Conservation (phyloP, 345 rosid genomes). For the Eutrema heterophyllum region DNA sequence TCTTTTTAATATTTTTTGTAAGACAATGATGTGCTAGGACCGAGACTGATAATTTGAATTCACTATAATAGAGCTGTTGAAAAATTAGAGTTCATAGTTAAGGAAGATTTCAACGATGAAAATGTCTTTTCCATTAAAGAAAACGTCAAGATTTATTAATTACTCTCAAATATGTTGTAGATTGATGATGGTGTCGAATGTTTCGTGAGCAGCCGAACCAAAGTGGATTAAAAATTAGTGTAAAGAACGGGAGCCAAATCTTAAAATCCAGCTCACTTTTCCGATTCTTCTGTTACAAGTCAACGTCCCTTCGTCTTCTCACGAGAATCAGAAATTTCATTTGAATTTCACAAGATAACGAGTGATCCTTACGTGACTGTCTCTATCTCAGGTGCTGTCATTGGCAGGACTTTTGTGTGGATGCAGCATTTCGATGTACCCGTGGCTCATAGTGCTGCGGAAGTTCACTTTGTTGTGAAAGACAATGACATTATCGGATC, state of each 20-base stretch:
- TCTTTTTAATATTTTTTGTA: neutral
- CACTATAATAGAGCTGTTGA: neutral
- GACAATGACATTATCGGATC: conserved; percentile 82
- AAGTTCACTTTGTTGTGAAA: conserved; percentile 77
- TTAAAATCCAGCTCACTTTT: conserved; percentile 6
- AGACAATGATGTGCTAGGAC: neutral
- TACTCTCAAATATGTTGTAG: neutral
- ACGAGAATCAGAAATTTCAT: neutral
- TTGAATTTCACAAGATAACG: conserved; percentile 46
- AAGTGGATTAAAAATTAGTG: neutral
- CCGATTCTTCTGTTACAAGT: conserved; percentile 24
- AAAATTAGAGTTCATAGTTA: too few relatives aligned
- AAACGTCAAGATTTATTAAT: neutral
- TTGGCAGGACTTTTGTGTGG: conserved; percentile 86
- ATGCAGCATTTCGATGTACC: conserved; percentile 80
- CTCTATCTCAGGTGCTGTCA: conserved; percentile 63
- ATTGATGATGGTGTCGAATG: neutral
- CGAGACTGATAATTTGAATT: neutral
- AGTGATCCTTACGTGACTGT: conserved; percentile 88
- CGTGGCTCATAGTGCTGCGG: conserved; percentile 71
- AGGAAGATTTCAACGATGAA: neutral
- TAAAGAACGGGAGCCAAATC: conserved; percentile 5
- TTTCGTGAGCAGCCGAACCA: conserved; percentile 1
- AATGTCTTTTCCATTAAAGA: neutral
- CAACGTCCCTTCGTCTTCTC: conserved; percentile 20